A percentile compares a stretch with the other conserved stretches of the same genome.
phyloP scores from a whole-genome alignment of 257 asterid species.

The Handroanthus guayacan region DNA sequence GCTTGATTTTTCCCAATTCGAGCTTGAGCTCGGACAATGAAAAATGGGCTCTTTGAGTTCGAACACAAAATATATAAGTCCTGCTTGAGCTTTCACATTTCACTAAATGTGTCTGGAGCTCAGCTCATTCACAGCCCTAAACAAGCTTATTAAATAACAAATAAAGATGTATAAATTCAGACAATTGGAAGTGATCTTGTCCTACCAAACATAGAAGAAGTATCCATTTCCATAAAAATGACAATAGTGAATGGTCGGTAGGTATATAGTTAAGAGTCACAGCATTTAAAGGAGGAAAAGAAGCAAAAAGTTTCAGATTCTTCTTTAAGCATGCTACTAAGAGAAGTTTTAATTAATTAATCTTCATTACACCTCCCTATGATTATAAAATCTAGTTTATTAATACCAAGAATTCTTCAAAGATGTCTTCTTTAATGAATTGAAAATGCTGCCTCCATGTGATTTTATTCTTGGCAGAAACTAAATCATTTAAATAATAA shows the following conservation, averaged over 20 bases:
- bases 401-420: neutral
- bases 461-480: constrained; percentile 30
- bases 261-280: neutral
- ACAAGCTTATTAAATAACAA: neutral
- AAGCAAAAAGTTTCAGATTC: neutral
- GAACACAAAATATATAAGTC: too few relatives aligned
- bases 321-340: neutral
- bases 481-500: constrained; percentile 22
- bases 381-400: neutral
- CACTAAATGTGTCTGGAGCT: too few relatives aligned
- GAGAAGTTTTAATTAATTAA: neutral
- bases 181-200: neutral
- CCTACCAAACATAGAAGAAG: too few relatives aligned
- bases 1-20: too few relatives aligned
- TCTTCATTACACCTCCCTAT: neutral
- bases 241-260: too few relatives aligned
- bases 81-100: too few relatives aligned
- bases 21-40: too few relatives aligned
- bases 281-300: neutral
- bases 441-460: constrained; percentile 23
- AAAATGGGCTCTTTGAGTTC: too few relatives aligned
- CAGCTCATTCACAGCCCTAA: too few relatives aligned
- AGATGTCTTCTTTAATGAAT: constrained; percentile 4
- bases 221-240: too few relatives aligned
- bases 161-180: neutral